A percentile compares a stretch with the other conserved stretches of the same genome.
These are phyloP conservation scores for Arabis alpina DNA, from an alignment of 345 rosid genomes.

Conservation along the genomic window DNA sequence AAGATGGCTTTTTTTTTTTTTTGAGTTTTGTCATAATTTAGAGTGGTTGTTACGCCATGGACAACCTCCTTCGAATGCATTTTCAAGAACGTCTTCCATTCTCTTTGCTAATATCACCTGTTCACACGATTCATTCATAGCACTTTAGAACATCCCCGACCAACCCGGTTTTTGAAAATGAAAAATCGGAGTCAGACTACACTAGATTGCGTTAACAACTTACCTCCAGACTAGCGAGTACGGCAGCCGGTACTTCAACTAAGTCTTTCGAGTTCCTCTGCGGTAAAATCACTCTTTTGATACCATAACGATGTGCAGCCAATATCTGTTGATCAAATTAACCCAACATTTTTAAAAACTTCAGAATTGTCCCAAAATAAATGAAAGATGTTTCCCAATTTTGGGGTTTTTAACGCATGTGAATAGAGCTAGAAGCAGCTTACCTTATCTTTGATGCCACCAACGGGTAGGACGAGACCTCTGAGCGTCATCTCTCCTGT, in stretches of 20 bases:
- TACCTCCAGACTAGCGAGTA: conserved; percentile 87
- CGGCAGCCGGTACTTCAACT: conserved; percentile 90
- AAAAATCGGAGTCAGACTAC: background rate
- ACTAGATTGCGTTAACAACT: conserved; percentile 33
- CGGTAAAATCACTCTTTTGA: conserved; percentile 93
- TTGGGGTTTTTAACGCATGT: background rate
- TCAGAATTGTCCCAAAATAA: background rate
- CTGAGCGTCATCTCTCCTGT: conserved; percentile 98
- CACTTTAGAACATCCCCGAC: conserved; percentile 17
- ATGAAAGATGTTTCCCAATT: conserved; percentile 16
- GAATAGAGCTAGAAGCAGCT: conserved; percentile 20
- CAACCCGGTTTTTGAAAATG: background rate
- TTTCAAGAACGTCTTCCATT: conserved; percentile 94
- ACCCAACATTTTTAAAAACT: background rate
- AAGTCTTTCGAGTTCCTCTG: conserved; percentile 95
- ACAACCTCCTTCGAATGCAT: conserved; percentile 96
- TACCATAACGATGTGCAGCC: conserved; percentile 93
- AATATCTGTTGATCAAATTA: conserved; percentile 61
- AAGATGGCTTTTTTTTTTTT: background rate
- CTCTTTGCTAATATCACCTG: conserved; percentile 89
- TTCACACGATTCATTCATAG: conserved; percentile 13
- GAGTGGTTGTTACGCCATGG: conserved; percentile 82
- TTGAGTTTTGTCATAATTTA: conserved; percentile 59
- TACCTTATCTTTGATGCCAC: conserved; percentile 98
- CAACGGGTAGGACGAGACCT: conserved; percentile 97